These are phyloP conservation scores for Ophiostoma populinum DNA, from an alignment of 2,329 filamentous ascomycete genomes.

Conservation along the genomic window DNA sequence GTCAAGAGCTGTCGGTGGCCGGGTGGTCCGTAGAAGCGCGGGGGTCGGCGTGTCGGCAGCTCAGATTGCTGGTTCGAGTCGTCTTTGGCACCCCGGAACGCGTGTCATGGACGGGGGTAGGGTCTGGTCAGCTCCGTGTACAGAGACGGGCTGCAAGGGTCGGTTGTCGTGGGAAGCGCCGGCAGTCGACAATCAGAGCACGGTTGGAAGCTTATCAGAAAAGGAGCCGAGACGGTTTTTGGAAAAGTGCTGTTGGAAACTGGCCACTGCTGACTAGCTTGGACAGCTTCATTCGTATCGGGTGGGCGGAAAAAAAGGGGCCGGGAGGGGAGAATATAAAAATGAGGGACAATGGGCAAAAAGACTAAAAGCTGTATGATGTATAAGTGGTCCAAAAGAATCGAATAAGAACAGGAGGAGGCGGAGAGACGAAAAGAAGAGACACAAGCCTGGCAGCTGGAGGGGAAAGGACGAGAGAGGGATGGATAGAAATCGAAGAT, in stretches of 20 bases:
- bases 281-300: neutral
- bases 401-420: slow-evolving; percentile 1
- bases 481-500: neutral
- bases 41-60: no score
- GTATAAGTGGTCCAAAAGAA: slow-evolving; percentile 1
- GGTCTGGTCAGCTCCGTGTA: no score
- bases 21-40: neutral
- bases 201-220: no score
- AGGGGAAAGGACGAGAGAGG: slow-evolving; percentile 1
- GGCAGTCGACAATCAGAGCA: no score
- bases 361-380: slow-evolving; percentile 4
- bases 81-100: no score
- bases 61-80: no score
- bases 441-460: neutral
- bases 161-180: no score
- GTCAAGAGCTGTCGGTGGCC: slow-evolving; percentile 1
- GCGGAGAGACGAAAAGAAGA: neutral
- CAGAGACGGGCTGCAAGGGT: no score
- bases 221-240: no score
- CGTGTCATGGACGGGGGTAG: no score
- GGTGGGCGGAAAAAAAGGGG: neutral
- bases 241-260: no score
- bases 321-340: slow-evolving; percentile 1
- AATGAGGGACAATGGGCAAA: neutral
- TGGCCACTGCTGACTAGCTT: no score